Evolutionary conservation across 139 green algal species (phyloP).

Genomic region (Trebouxia sp.): DNA sequence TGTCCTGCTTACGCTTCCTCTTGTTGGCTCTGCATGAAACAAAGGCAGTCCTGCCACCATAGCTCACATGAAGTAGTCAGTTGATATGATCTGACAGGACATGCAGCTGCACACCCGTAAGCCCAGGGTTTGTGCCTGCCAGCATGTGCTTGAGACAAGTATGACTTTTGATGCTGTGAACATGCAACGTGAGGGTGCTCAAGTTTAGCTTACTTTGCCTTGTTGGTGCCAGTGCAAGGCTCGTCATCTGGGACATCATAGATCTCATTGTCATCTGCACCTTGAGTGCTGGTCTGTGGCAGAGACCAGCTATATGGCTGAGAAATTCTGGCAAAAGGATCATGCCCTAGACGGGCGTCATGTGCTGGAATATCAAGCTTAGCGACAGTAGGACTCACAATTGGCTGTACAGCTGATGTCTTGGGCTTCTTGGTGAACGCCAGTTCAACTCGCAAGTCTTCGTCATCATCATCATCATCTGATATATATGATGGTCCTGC

Average conservation of each 20-base stretch:
- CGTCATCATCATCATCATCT: constrained; percentile 27
- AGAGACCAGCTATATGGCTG: no score
- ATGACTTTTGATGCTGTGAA: background rate
- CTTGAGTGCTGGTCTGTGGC: background rate
- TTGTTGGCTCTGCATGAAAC: background rate
- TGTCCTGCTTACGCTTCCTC: background rate
- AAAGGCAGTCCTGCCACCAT: no score
- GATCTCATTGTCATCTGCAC: background rate
- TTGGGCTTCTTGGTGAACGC: background rate
- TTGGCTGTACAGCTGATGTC: background rate
- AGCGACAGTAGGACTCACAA: background rate
- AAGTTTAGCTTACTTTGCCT: background rate
- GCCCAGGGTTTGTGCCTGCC: no score
- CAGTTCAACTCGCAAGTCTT: background rate
- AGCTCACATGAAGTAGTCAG: no score
- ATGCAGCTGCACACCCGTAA: no score
- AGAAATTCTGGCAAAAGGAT: no score
- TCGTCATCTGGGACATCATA: background rate
- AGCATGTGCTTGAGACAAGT: background rate
- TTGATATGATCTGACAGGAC: no score
- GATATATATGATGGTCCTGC: background rate
- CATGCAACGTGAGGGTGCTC: no score
- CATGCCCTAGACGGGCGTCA: no score
- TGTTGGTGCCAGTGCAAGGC: background rate
- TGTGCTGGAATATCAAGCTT: no score